phyloP scores from a whole-genome alignment of 257 asterid species.

The Striga asiatica region DNA sequence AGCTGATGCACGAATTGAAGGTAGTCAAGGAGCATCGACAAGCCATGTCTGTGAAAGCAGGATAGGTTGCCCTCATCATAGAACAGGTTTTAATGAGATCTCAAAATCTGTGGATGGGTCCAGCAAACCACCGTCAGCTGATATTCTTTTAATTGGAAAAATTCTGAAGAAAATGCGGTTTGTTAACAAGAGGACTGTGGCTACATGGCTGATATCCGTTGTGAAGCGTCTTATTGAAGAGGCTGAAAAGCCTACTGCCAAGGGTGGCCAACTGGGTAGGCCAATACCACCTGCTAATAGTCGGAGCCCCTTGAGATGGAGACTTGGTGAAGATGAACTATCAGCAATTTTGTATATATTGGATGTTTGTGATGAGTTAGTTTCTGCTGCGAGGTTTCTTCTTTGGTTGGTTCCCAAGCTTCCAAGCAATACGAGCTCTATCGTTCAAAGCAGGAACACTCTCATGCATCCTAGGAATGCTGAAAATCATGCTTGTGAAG shows the following conservation, averaged over 20 bases:
- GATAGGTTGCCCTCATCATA: conserved; percentile 65
- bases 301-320: conserved; percentile 47
- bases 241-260: conserved; percentile 39
- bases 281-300: conserved; percentile 44
- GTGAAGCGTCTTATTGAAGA: conserved; percentile 61
- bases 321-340: conserved; percentile 67
- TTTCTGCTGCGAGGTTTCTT: conserved; percentile 54
- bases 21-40: conserved; percentile 82
- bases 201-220: conserved; percentile 50
- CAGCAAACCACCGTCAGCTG: conserved; percentile 28
- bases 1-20: conserved; percentile 73
- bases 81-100: conserved; percentile 36
- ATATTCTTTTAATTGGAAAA: conserved; percentile 44
- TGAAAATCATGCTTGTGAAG: conserved; percentile 53
- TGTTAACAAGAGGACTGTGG: conserved; percentile 42
- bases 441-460: conserved; percentile 40
- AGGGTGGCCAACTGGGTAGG: conserved; percentile 50
- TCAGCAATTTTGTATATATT: conserved; percentile 52
- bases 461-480: conserved; percentile 41
- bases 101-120: conserved; percentile 38
- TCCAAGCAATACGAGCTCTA: conserved; percentile 37
- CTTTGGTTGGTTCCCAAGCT: conserved; percentile 71
- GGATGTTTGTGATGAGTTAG: conserved; percentile 62
- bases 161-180: conserved; percentile 46
- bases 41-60: conserved; percentile 75